Conservation (phyloP, 257 asterid genomes). For the Solanum appendiculatum region DNA sequence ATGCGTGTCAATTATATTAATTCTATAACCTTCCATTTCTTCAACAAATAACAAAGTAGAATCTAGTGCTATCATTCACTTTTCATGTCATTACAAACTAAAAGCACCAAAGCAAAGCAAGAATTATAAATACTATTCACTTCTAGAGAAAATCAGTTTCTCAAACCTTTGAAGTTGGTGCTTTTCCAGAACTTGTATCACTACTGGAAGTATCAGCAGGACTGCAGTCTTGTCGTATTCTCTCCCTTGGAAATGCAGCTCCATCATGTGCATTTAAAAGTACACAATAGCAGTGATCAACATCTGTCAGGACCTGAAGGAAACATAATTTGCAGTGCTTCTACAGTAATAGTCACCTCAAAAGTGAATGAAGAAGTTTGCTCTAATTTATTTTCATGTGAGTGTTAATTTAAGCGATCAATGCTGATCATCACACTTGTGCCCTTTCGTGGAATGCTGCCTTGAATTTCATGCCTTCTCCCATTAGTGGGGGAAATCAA, state of each 20-base stretch:
- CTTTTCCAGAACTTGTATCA: conserved; percentile 37
- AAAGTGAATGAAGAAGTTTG: neutral
- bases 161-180: conserved; percentile 66
- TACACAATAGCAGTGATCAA: conserved; percentile 95
- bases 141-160: neutral
- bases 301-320: conserved; percentile 84
- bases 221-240: conserved; percentile 18
- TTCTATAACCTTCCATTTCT: neutral
- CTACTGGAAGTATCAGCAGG: conserved; percentile 34
- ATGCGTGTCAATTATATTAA: neutral
- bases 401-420: neutral
- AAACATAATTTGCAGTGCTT: neutral
- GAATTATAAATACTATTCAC: neutral
- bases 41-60: neutral
- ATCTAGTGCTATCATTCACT: neutral
- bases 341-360: neutral
- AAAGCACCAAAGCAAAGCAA: neutral
- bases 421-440: neutral
- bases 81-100: neutral
- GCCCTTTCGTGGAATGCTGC: neutral
- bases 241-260: conserved; percentile 76
- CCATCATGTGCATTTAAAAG: conserved; percentile 86
- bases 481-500: neutral
- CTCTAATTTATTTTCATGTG: neutral
- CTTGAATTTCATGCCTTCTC: neutral